Base-by-base conservation (phyloP, 2,329 filamentous ascomycete genomes). In the Parafenestella ontariensis region DNA sequence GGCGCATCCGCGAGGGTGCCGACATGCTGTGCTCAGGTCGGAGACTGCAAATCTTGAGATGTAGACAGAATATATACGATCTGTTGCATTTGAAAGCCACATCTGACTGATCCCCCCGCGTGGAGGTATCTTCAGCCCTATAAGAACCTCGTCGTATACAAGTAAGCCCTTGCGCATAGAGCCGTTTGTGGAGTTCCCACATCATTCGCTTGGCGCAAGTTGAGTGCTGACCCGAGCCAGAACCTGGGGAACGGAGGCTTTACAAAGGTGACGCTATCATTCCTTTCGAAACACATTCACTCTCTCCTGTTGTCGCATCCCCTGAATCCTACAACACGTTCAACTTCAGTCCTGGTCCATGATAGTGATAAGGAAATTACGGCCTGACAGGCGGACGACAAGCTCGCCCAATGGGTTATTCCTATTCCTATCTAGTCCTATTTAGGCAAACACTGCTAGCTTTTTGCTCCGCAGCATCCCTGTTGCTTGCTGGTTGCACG, bases 91-190 rank as follows among this genome's bases (percentile, higher is more conserved):
- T 17, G 13, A 4, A 21, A 50, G 18, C 5, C 24, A 43, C 24
- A n/a, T 33, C 8, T 34, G 34, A 43, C 23, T 26, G 33, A 17
- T 8, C 45, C 47, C 29, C 53, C 60, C 61, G 54, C 54, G 61
- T 61, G 59, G 61, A 52, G 36, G 46, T 39, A 28, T 39, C 51
- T 20, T 58, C 58, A 66, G 62, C 64, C 64, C 58, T 66, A 57
- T 50, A 45, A 39, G 47, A 58, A 54, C 58, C 58, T 59, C 57
- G 52, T 64, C 57, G 56, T 60, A 54, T 56, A n/a, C n/a, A 54
- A 52, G 65, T 68, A 62, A 68, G 65, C 65, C 60, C 64, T 67
- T 66, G 64, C 52, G 64, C 64, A 61, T 55, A 55, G 43, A 57
- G 58, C 63, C 65, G 65, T 49, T 55, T 48, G 58, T 56, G 58